phyloP scores from a whole-genome alignment of 768 basidiomycete genomes.

The Boletellus ananas region DNA sequence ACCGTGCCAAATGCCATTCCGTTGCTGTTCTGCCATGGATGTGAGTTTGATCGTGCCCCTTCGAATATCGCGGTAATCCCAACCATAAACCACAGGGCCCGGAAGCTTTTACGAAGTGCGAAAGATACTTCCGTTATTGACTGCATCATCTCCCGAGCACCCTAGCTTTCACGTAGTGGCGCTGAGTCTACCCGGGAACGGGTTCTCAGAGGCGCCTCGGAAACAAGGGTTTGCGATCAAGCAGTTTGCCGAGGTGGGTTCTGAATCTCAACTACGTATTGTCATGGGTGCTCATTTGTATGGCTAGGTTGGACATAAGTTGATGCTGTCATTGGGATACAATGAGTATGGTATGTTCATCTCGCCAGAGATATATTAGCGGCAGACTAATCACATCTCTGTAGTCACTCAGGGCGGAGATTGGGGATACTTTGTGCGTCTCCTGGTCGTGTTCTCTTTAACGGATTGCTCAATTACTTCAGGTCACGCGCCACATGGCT shows the following conservation, averaged over 20 bases:
- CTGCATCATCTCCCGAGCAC: conserved; percentile 35
- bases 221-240: conserved; percentile 45
- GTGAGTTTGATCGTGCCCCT: conserved; percentile 27
- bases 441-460: conserved; percentile 24
- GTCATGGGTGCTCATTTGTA: neutral
- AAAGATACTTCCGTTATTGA: conserved; percentile 55
- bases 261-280: neutral
- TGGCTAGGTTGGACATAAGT: conserved; percentile 41
- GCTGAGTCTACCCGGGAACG: conserved; percentile 55
- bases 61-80: neutral
- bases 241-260: conserved; percentile 54
- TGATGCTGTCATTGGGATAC: conserved; percentile 50
- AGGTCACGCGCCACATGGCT: conserved; percentile 38
- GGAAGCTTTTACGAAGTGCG: conserved; percentile 55
- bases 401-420: conserved; percentile 49
- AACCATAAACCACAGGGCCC: conserved; percentile 43
- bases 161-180: conserved; percentile 65
- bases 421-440: conserved; percentile 39
- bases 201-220: conserved; percentile 55
- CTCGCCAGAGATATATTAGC: neutral
- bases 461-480: neutral
- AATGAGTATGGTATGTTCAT: conserved; percentile 41
- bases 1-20: conserved; percentile 45
- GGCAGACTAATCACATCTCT: neutral
- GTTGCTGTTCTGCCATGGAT: conserved; percentile 59